These are phyloP conservation scores for Candolleomyces eurysporus DNA, from an alignment of 768 basidiomycete species.

Conservation along the genomic window DNA sequence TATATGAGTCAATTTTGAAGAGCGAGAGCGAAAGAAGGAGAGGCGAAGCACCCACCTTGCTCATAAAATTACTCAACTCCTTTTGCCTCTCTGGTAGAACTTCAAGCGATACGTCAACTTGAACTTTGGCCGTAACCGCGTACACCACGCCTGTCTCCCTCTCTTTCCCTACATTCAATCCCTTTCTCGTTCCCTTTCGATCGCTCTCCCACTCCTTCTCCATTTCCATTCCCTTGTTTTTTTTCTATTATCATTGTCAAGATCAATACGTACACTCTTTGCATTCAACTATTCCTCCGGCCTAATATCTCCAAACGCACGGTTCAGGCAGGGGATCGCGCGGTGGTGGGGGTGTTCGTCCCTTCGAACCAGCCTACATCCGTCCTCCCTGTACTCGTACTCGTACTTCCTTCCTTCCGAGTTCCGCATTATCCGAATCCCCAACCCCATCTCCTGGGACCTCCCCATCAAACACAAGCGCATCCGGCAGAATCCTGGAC, in stretches of 20 bases:
- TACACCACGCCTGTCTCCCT: conserved; percentile 52
- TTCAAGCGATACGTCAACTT: conserved; percentile 71
- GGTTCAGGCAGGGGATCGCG: conserved; percentile 45
- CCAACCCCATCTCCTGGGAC: conserved; percentile 28
- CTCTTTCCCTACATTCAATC: conserved; percentile 16
- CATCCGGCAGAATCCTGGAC: conserved; percentile 67
- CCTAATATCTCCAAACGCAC: conserved; percentile 73
- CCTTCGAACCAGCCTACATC: no score
- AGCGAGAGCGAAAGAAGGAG: conserved; percentile 4
- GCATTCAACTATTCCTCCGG: conserved; percentile 68
- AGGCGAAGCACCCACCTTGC: conserved; percentile 51
- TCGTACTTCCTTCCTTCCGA: no score
- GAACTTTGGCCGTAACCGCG: conserved; percentile 61
- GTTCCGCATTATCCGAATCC: background rate
- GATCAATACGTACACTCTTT: conserved; percentile 26
- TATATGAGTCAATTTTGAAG: background rate
- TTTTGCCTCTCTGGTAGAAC: conserved; percentile 77
- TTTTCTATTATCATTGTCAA: no score
- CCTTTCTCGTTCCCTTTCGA: no score
- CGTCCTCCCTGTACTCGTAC: no score
- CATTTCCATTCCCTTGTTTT: no score
- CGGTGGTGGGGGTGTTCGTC: background rate
- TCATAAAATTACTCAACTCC: conserved; percentile 73
- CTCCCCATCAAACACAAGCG: conserved; percentile 75
- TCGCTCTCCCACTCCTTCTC: conserved; percentile 6